Evolutionary conservation across 306 rosid species (phyloP).

Genomic region (Hippophae gyantsensis): DNA sequence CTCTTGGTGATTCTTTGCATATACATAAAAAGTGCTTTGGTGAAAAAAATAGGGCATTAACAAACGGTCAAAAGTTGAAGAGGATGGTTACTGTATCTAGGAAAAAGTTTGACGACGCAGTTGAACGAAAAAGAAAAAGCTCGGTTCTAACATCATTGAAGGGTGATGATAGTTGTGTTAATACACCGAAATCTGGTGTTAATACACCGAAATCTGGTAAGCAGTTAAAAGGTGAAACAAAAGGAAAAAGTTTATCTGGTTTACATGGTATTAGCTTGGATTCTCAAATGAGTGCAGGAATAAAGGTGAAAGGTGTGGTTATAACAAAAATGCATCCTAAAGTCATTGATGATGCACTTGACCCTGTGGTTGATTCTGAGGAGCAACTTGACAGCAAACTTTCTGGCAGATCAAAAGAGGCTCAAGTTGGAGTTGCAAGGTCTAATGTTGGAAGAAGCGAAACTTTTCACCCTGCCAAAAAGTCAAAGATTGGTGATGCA

Average conservation of each 20-base stretch:
- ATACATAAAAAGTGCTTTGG: slow-evolving; percentile 17
- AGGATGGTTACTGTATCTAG: slow-evolving; percentile 40
- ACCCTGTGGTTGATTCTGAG: slow-evolving; percentile 23
- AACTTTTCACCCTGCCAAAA: slow-evolving; percentile 44
- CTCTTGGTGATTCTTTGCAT: slow-evolving; percentile 10
- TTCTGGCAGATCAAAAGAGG: slow-evolving; percentile 36
- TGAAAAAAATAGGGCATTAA: slow-evolving; percentile 30
- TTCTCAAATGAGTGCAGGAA: slow-evolving; percentile 31
- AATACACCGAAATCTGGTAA: slow-evolving; percentile 34
- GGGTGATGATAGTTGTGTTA: slow-evolving; percentile 21
- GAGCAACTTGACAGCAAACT: slow-evolving; percentile 30
- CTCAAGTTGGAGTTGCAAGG: slow-evolving; percentile 37
- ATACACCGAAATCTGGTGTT: slow-evolving; percentile 34
- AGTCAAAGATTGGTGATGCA: slow-evolving; percentile 37
- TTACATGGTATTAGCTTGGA: slow-evolving; percentile 15
- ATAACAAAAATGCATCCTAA: slow-evolving; percentile 30
- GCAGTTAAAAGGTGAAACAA: slow-evolving; percentile 36
- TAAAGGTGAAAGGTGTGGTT: slow-evolving; percentile 33
- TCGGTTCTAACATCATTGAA: slow-evolving; percentile 30
- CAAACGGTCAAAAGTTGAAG: slow-evolving; percentile 43
- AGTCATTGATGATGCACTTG: slow-evolving; percentile 25
- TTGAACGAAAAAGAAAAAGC: slow-evolving; percentile 31
- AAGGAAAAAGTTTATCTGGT: slow-evolving; percentile 32
- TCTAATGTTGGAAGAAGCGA: slow-evolving; percentile 39
- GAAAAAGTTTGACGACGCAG: slow-evolving; percentile 37